Base-by-base conservation (phyloP, 2,329 filamentous ascomycete species). In the Fusarium bulbicola region DNA sequence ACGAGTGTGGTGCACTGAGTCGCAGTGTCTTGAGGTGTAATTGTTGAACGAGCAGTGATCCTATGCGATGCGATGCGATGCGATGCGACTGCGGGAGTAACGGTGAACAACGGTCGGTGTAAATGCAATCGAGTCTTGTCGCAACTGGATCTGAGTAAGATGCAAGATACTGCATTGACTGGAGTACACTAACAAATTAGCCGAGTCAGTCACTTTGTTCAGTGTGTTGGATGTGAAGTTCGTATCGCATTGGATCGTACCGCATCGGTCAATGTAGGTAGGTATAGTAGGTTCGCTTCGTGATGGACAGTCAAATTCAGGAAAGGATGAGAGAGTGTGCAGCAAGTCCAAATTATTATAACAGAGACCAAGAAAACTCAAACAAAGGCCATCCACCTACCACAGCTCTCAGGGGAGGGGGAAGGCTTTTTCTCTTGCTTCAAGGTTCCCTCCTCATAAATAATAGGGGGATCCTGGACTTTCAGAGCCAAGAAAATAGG, bases 61-160 rank as follows among this genome's bases (percentile, higher is more conserved):
- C 32, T 39, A 64, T 36, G 67, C 54, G 34, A 68, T 59, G 54
- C 68, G 58, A 40, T 40, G 39, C 68, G 58, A 40, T 40, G 39
- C 9, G 39, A 47, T 47, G 26, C 45, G 26, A 62, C 65, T 49
- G 59, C 64, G 69, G 69, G 56, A 72, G 70, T 47, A 66, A 73
- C 65, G 52, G 34, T 53, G 56, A 57, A 54, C 61, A 66, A 40
- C 32, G 34, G 50, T 28, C 18, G 20, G 34, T 53, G 56, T 50
- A 70, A 63, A 42, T 60, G 59, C 64, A 66, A 62, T 66, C 59
- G 64, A 60, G 59, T 56, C 34, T 52, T 46, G 57, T 50, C 37
- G 52, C 43, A 47, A 59, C 65, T 58, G 47, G 63, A 73, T 65
- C 32, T 64, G 64, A 72, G 36, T 66, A 50, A 68, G 58, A 73